Percentiles rank a stretch among this genome's conserved stretches.
These are phyloP conservation scores for Hanseniaspora guilliermondii DNA, from an alignment of 805 yeast genomes.

Conservation along the genomic window DNA sequence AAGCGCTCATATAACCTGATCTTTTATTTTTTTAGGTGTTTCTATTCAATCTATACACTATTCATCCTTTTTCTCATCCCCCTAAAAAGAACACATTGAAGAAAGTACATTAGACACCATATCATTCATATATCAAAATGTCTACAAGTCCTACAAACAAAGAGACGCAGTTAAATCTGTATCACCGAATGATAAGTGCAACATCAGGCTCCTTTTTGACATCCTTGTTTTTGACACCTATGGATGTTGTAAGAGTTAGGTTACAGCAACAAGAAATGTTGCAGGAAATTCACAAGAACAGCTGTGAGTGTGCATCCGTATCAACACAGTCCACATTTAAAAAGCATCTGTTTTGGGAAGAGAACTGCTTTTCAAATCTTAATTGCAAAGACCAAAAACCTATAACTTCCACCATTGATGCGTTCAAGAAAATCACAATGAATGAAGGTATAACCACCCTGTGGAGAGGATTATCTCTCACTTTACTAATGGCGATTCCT, in stretches of 20 bases:
- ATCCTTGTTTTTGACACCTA: conserved; percentile 63
- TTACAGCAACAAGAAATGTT: conserved; percentile 65
- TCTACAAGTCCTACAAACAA: background rate
- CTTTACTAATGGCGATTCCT: conserved; percentile 81
- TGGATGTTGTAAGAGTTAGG: conserved; percentile 67
- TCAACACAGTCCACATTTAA: conserved; percentile 8
- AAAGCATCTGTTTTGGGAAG: conserved; percentile 24
- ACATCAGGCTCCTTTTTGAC: conserved; percentile 64
- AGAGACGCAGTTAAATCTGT: conserved; percentile 26
- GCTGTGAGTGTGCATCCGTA: conserved; percentile 27
- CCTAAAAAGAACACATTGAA: background rate
- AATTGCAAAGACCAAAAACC: conserved; percentile 24
- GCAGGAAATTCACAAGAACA: conserved; percentile 20
- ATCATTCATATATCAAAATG: background rate
- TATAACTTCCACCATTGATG: conserved; percentile 56
- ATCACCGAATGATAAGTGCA: conserved; percentile 66
- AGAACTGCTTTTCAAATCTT: conserved; percentile 25
- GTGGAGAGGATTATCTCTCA: conserved; percentile 81
- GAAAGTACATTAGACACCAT: background rate
- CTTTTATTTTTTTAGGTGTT: too few species aligned
- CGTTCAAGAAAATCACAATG: conserved; percentile 50
- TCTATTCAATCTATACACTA: too few species aligned
- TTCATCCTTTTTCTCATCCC: too few species aligned
- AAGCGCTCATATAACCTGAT: too few species aligned
- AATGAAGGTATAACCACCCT: conserved; percentile 67